Conservation (phyloP, 495 filamentous ascomycete species). For the Patellaria atrata region DNA sequence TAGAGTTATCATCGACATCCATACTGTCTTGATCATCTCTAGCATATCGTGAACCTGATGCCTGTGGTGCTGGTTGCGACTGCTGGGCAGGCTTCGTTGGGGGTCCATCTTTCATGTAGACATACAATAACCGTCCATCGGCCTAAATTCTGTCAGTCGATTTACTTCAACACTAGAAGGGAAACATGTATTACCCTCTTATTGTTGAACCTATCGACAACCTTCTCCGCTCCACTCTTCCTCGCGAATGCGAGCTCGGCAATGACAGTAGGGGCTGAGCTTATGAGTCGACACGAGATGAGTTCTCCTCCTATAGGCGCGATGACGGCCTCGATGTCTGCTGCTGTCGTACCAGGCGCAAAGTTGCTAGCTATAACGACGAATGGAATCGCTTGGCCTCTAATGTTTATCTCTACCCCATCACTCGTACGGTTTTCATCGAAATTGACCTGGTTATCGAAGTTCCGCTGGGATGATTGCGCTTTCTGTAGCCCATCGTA, state of each 20-base stretch:
- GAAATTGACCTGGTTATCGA: slow-evolving; percentile 10
- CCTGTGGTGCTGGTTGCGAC: slow-evolving; percentile 4
- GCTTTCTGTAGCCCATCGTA: slow-evolving; percentile 25
- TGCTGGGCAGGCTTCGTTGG: slow-evolving; percentile 1
- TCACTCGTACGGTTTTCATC: slow-evolving; percentile 19
- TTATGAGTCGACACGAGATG: slow-evolving; percentile 54
- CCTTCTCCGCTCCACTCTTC: slow-evolving; percentile 61
- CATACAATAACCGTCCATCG: slow-evolving; percentile 66
- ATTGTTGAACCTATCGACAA: slow-evolving; percentile 74
- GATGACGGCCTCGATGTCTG: slow-evolving; percentile 83
- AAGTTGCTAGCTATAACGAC: slow-evolving; percentile 83
- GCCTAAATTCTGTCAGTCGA: slow-evolving; percentile 38
- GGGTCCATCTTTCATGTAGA: slow-evolving; percentile 47
- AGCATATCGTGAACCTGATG: slow-evolving; percentile 4
- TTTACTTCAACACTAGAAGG: slow-evolving; percentile 1
- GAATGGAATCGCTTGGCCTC: slow-evolving; percentile 58
- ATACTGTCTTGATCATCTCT: slow-evolving; percentile 15
- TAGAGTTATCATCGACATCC: slow-evolving; percentile 27
- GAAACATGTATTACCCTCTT: slow-evolving; percentile 47
- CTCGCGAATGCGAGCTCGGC: slow-evolving; percentile 74
- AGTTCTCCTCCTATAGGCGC: slow-evolving; percentile 56
- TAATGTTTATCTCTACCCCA: slow-evolving; percentile 51
- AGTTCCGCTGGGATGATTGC: slow-evolving; percentile 20
- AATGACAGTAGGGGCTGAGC: slow-evolving; percentile 59
- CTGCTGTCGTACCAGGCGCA: slow-evolving; percentile 80